These are phyloP conservation scores for Leishmania aethiopica DNA, from an alignment of 208 protist genomes.

Conservation along the genomic window DNA sequence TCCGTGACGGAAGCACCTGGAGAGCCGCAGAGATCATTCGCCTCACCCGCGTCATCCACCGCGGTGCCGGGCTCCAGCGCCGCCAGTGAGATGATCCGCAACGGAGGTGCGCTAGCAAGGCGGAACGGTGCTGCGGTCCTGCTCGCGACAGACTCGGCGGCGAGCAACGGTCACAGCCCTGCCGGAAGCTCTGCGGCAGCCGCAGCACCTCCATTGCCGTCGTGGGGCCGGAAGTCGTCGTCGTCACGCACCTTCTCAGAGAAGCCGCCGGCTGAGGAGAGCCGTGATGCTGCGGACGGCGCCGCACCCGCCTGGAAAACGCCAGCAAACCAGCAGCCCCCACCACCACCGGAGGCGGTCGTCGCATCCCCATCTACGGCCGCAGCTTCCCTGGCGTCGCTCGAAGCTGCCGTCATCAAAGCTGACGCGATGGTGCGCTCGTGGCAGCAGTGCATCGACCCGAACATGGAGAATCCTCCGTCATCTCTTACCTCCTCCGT, in stretches of 20 bases:
- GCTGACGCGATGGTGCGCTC: conserved; percentile 1
- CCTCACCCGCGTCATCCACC: background rate
- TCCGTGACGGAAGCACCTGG: background rate
- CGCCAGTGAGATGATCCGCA: background rate
- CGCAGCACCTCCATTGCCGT: background rate
- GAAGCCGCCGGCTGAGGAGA: background rate
- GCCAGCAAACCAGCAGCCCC: background rate
- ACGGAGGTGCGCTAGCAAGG: background rate
- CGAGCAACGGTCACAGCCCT: background rate
- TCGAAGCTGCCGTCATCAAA: background rate
- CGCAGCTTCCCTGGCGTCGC: background rate
- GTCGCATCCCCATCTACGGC: background rate
- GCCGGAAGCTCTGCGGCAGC: background rate
- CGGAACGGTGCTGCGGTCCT: background rate
- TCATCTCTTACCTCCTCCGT: conserved; percentile 2
- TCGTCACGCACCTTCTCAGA: background rate
- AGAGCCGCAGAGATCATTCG: background rate
- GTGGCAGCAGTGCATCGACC: conserved; percentile 2
- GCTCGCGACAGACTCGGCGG: background rate
- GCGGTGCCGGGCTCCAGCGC: background rate
- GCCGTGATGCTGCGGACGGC: background rate
- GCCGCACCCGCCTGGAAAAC: background rate
- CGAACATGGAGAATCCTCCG: background rate
- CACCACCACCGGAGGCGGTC: background rate
- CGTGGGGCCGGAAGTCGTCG: background rate